Base-by-base conservation (phyloP, 2,329 filamentous ascomycete genomes). In the Fusarium veterinarium region DNA sequence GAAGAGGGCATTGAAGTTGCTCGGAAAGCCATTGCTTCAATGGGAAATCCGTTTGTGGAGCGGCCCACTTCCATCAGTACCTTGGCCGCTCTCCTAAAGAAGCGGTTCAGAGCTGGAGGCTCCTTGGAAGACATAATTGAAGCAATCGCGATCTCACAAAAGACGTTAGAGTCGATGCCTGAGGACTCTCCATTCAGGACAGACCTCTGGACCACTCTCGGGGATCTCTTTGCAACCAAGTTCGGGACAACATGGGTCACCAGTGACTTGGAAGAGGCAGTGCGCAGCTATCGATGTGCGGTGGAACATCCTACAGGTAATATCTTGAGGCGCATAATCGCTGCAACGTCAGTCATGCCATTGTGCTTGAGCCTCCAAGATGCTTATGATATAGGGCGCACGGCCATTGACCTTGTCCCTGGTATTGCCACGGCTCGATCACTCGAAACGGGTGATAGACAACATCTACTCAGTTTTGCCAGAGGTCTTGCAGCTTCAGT, bases 1-100 rank as follows among this genome's bases (percentile, higher is more conserved):
- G 53, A 63, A 13, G 60, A 63, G 37, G 19, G 53, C 11, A 42
- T 60, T 23, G 11, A 13, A 16, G 6, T 63, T 17, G 19, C 35
- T 25, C 42, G 35, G 11, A n/a, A 63, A 10, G 53, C 28, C 3
- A 20, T 35, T 0, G 1, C n/a, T 8, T 3, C 30, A 5, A 31
- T 16, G n/a, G 20, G 6, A 1, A 16, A 25, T 1, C 13, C 25
- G 4, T 35, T 12, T 8, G 35, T 10, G 0, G 53, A 30, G 20
- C 23, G 35, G 12, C 28, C 42, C 1, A 17, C n/a, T 4, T 31
- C 42, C 3, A 13, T 20, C 8, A 30, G 13, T 10, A 60, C 60
- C 6, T 23, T 60, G 0, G 20, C 60, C 4, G 8, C 6, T 19
- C 11, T 48, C 1, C 4, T 63, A 3, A 25, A 31, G 13, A 58